A percentile compares a stretch with the other conserved stretches of the same genome.
Conservation (phyloP, 306 rosid genomes). For the Quercus mongolica region DNA sequence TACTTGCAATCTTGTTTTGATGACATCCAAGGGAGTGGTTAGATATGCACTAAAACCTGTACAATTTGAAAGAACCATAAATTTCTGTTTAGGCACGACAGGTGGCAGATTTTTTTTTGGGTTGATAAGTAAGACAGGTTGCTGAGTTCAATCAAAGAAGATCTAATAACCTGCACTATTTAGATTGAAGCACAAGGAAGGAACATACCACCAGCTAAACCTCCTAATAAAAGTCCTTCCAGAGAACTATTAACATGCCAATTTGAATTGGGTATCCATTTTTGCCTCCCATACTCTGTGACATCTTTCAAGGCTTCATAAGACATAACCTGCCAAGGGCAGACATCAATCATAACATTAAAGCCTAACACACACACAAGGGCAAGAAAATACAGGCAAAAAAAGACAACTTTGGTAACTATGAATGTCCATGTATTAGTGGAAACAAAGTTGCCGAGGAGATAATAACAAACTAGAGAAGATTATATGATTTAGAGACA, state of each 20-base stretch:
- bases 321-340: slow-evolving; percentile 58
- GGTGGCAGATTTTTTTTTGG: neutral
- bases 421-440: neutral
- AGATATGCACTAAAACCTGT: slow-evolving; percentile 82
- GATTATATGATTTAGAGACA: neutral
- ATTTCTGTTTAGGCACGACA: neutral
- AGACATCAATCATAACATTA: slow-evolving; percentile 5
- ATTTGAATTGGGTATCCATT: slow-evolving; percentile 40
- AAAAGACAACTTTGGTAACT: neutral
- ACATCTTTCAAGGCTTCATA: slow-evolving; percentile 74
- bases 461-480: neutral
- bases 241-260: slow-evolving; percentile 51
- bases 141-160: neutral
- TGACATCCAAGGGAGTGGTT: slow-evolving; percentile 85
- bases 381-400: neutral
- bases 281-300: slow-evolving; percentile 56
- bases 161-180: neutral
- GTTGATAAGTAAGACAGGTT: neutral
- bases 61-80: slow-evolving; percentile 17
- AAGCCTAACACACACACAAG: neutral
- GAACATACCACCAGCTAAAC: slow-evolving; percentile 86
- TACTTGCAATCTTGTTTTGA: slow-evolving; percentile 86
- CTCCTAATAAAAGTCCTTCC: slow-evolving; percentile 79
- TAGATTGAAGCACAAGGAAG: slow-evolving; percentile 18
- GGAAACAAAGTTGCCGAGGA: neutral